A percentile compares a stretch with the other conserved stretches of the same genome.
These are phyloP conservation scores for Mucor sp. DNA, from an alignment of 371 early-diverging fungal genomes.

Conservation along the genomic window DNA sequence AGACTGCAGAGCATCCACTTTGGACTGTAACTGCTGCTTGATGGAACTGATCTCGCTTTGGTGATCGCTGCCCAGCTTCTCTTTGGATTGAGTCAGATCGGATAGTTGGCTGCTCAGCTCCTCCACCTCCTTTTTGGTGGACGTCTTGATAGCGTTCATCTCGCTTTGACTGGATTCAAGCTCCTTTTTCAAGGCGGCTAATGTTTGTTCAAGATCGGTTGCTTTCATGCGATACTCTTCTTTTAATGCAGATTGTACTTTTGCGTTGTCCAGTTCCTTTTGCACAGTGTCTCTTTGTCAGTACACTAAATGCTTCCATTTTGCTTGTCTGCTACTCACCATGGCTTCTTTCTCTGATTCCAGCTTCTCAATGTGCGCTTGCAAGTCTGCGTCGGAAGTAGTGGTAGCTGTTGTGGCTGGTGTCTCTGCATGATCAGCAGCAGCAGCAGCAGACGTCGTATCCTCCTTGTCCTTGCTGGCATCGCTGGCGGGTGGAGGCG, in stretches of 20 bases:
- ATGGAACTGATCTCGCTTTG: neutral
- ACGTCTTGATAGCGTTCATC: neutral
- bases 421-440: neutral
- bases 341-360: constrained; percentile 3
- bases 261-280: neutral
- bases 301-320: neutral
- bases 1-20: neutral
- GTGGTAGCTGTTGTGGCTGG: neutral
- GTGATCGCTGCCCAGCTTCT: neutral
- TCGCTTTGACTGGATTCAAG: neutral
- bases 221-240: neutral
- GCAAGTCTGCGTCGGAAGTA: neutral
- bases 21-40: neutral
- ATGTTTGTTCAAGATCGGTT: constrained; percentile 1
- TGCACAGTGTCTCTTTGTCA: neutral
- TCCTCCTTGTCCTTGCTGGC: neutral
- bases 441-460: neutral
- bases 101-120: neutral
- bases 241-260: neutral
- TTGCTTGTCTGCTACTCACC: neutral
- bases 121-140: neutral
- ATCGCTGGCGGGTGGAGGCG: too few species aligned
- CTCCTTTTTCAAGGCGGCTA: constrained; percentile 6
- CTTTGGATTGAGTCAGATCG: neutral
- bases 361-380: constrained; percentile 1